Evolutionary conservation across 148 eudicot genomes (phyloP), one percentile per base, ranked within the genome.

Genomic region (Rhododendron ovatum): DNA sequence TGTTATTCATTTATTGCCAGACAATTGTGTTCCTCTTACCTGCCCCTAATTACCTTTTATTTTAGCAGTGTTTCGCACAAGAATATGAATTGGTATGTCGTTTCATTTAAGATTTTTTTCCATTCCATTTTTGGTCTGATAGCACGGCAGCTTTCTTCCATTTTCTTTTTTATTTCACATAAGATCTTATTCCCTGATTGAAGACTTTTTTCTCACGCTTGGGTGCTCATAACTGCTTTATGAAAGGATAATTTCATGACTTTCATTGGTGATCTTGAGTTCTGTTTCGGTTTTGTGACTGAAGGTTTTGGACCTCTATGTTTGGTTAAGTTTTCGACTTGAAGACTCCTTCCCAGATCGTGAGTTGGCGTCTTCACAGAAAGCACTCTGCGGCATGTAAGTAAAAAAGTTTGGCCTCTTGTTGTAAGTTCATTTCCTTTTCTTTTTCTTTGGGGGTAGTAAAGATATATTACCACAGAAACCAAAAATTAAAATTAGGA

Each of bases 251-350:
- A 24, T 76, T 35, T 63, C 12, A 26, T 28, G 37, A 28, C 41
- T 53, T 81, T 20, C 33, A 4, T 71, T 30, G 7, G 47, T 48
- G 67, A 5, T 84, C 65, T 61, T 82, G 30, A 22, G 39, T 73
- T 67, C 30, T 83, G 43, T 78, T 48, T 63, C 39, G 83, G 53
- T 84, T 41, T 69, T 48, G 78, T 89, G 86, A 85, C 78, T 89
- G 90, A 87, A 97, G 99, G 99, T 97, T 83, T 87, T 97, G 92
- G 99, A 97, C 90, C 93, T 95, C 85, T 97, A 97, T 87, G 99
- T 95, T 63, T 97, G 99, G 99, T 89, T 97, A 89, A 91, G 98
- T 90, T 97, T 87, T 87, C 98, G 95, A 82, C 65, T 94, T 83
- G 96, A 95, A 50, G 98, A 97, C 14, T 88, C 98, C 73, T 97